phyloP scores from a whole-genome alignment of 495 filamentous ascomycete genomes.

The Cryomyces minteri region DNA sequence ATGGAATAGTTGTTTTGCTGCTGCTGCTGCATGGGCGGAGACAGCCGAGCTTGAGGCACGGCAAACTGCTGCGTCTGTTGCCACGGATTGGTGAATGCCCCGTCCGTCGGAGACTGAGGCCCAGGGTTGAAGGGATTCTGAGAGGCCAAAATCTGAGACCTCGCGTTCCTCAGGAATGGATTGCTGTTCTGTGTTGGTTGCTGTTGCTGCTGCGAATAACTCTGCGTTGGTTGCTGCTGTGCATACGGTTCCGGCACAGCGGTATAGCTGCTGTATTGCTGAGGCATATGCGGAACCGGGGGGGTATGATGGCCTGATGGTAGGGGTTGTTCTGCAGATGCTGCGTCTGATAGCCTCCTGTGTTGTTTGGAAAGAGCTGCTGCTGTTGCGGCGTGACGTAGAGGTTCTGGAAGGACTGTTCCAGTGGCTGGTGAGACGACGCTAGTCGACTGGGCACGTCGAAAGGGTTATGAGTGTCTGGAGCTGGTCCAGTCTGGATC shows the following conservation, averaged over 20 bases:
- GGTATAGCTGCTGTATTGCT: conserved; percentile 26
- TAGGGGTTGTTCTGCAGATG: conserved; percentile 25
- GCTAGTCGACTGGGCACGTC: conserved; percentile 7
- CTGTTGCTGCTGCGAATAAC: conserved; percentile 20
- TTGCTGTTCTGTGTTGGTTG: conserved; percentile 20
- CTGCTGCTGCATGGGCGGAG: background rate
- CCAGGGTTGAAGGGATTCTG: conserved; percentile 15
- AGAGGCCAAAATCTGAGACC: conserved; percentile 17
- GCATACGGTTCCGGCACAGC: background rate
- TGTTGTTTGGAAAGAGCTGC: conserved; percentile 67
- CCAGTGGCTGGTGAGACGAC: conserved; percentile 16
- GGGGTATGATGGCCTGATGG: conserved; percentile 30
- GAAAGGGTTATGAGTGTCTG: conserved; percentile 15
- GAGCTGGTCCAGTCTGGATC: conserved; percentile 5
- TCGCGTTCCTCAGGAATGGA: conserved; percentile 15
- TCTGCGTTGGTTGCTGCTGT: conserved; percentile 4
- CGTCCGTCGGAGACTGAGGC: background rate
- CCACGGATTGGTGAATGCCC: background rate
- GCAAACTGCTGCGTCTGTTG: conserved; percentile 2
- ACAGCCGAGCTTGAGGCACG: background rate
- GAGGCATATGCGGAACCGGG: conserved; percentile 37
- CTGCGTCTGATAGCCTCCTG: conserved; percentile 49
- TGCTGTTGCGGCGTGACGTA: conserved; percentile 39
- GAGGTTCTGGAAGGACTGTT: conserved; percentile 53
- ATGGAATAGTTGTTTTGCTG: too few relatives aligned